A percentile compares a stretch with the other conserved stretches of the same genome.
phyloP scores from a whole-genome alignment of 805 yeast genomes.

The Vanderwaltozyma yarrowii region DNA sequence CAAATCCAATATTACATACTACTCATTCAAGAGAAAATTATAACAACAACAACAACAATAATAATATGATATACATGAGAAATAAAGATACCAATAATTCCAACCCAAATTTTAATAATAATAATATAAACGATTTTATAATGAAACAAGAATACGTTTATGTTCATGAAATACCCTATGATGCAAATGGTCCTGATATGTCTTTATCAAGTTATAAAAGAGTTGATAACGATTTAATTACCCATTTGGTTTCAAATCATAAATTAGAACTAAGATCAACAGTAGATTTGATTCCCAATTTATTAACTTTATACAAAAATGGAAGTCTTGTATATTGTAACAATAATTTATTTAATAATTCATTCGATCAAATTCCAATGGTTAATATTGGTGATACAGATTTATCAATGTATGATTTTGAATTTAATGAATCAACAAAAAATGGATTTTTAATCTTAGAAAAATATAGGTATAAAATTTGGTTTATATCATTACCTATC shows the following conservation, averaged over 20 bases:
- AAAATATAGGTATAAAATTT: constrained; percentile 43
- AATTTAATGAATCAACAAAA: constrained; percentile 48
- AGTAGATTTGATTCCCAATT: constrained; percentile 4
- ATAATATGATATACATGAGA: not conserved
- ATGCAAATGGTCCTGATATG: constrained; percentile 18
- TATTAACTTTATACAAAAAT: constrained; percentile 13
- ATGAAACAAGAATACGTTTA: constrained; percentile 21
- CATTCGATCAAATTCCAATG: constrained; percentile 4
- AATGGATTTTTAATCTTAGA: constrained; percentile 60
- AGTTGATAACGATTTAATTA: constrained; percentile 21
- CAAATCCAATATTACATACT: too few species aligned
- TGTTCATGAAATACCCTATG: constrained; percentile 21
- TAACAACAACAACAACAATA: not conserved
- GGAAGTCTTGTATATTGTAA: constrained; percentile 14
- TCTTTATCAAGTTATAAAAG: constrained; percentile 14
- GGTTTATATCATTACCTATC: constrained; percentile 45
- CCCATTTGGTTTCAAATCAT: constrained; percentile 13
- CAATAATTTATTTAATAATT: not conserved
- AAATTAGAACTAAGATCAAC: constrained; percentile 6
- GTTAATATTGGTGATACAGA: constrained; percentile 32
- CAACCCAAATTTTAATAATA: too few species aligned
- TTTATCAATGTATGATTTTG: constrained; percentile 73
- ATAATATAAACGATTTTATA: too few species aligned
- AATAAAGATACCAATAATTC: too few species aligned
- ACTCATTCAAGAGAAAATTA: too few species aligned